These are phyloP conservation scores for Lepidium africanum DNA, from an alignment of 345 rosid species.

Conservation along the genomic window DNA sequence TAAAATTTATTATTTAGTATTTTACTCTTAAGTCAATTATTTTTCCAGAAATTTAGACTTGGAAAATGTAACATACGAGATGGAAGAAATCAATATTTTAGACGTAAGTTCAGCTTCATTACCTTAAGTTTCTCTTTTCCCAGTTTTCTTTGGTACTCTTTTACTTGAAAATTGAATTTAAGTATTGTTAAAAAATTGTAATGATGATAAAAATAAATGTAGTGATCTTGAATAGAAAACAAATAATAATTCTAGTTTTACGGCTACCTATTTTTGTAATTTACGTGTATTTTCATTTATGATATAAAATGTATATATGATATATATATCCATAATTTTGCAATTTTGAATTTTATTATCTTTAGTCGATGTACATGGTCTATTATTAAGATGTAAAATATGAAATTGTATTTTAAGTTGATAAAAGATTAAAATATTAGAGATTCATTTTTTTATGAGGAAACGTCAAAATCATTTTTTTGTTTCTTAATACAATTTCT, in stretches of 20 bases:
- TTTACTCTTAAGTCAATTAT: too few relatives aligned
- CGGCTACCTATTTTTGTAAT: background rate
- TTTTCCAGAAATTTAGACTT: slow-evolving; percentile 23
- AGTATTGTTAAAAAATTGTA: background rate
- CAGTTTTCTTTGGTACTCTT: background rate
- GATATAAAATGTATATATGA: background rate
- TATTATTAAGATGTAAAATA: background rate
- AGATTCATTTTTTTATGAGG: background rate
- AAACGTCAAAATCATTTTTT: background rate
- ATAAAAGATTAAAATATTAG: background rate
- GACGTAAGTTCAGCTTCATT: slow-evolving; percentile 6
- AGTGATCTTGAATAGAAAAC: background rate
- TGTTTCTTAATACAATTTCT: background rate
- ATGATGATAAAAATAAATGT: background rate
- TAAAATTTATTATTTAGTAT: too few relatives aligned
- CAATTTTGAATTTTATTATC: background rate
- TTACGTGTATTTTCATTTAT: background rate
- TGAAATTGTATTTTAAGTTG: background rate
- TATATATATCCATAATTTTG: background rate
- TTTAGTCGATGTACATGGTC: background rate
- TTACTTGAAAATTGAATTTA: background rate
- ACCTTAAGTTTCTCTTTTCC: background rate
- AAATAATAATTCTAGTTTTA: background rate
- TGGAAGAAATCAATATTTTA: background rate
- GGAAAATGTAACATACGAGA: slow-evolving; percentile 16